phyloP scores from a whole-genome alignment of 768 basidiomycete genomes.

The Boletus sp. region DNA sequence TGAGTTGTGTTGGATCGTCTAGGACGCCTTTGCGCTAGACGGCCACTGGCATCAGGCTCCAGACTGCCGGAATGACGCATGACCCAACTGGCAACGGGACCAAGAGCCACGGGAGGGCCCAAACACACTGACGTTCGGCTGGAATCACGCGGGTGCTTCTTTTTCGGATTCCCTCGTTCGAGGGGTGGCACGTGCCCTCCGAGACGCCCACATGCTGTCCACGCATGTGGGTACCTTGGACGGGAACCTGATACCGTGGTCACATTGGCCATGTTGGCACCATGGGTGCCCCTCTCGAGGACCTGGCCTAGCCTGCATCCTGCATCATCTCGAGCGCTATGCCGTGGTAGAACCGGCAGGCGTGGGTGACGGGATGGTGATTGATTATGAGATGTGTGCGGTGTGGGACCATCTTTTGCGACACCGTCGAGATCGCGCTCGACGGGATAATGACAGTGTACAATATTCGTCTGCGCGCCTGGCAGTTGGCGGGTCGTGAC shows the following conservation, averaged over 20 bases:
- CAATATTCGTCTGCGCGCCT: too few species aligned
- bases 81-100: too few species aligned
- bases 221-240: not conserved
- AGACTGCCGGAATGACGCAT: too few species aligned
- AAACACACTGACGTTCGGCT: too few species aligned
- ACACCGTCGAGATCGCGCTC: too few species aligned
- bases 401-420: not conserved
- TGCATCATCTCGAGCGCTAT: not conserved
- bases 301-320: too few species aligned
- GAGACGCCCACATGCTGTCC: not conserved
- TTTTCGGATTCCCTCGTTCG: not conserved
- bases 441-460: too few species aligned
- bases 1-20: too few species aligned
- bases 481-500: too few species aligned
- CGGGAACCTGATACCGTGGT: not conserved
- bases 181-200: not conserved
- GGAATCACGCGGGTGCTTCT: not conserved
- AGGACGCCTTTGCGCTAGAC: too few species aligned
- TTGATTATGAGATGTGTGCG: not conserved
- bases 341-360: not conserved
- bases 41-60: too few species aligned
- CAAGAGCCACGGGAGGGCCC: too few species aligned
- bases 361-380: not conserved
- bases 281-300: not conserved
- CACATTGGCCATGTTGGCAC: not conserved